These are phyloP conservation scores for Colletotrichum magnum DNA, from an alignment of 2,329 filamentous ascomycete genomes.

Conservation along the genomic window DNA sequence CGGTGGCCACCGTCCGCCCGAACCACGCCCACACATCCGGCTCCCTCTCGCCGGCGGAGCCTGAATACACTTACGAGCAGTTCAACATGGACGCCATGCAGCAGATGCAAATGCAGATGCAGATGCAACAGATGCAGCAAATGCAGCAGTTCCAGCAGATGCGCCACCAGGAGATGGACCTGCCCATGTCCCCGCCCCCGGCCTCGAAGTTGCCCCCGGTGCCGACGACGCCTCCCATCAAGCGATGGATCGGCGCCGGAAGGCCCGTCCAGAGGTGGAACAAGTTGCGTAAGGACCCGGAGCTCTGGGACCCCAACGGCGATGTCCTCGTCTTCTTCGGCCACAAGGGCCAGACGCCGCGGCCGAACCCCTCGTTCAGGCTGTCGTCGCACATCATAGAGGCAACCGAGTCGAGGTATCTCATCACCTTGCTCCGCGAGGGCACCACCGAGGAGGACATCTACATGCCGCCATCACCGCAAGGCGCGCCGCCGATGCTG, in stretches of 20 bases:
- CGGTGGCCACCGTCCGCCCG: constrained; percentile 55
- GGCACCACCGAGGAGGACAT: constrained; percentile 65
- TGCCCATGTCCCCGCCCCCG: constrained; percentile 40
- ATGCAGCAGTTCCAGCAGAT: constrained; percentile 36
- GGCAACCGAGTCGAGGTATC: constrained; percentile 67
- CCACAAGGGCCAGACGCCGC: constrained; percentile 58
- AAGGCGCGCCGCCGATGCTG: constrained; percentile 57
- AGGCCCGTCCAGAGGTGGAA: constrained; percentile 67
- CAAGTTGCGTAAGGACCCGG: constrained; percentile 71
- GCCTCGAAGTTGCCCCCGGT: constrained; percentile 45
- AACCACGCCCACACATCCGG: constrained; percentile 22
- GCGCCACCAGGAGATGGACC: constrained; percentile 30
- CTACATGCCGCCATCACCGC: constrained; percentile 59
- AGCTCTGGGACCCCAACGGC: constrained; percentile 73
- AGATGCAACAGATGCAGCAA: constrained; percentile 23
- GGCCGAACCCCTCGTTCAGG: constrained; percentile 68
- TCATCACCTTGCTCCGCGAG: constrained; percentile 68
- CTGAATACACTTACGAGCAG: constrained; percentile 41
- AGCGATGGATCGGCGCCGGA: constrained; percentile 67
- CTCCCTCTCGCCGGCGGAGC: constrained; percentile 33
- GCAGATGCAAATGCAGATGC: constrained; percentile 35
- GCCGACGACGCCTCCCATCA: constrained; percentile 57
- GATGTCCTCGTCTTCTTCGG: constrained; percentile 72
- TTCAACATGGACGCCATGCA: constrained; percentile 35
- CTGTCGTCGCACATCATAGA: constrained; percentile 72